Evolutionary conservation across 768 basidiomycete species (phyloP), one percentile per base, ranked within the genome.

Genomic region (Pleurotus pulmonarius): DNA sequence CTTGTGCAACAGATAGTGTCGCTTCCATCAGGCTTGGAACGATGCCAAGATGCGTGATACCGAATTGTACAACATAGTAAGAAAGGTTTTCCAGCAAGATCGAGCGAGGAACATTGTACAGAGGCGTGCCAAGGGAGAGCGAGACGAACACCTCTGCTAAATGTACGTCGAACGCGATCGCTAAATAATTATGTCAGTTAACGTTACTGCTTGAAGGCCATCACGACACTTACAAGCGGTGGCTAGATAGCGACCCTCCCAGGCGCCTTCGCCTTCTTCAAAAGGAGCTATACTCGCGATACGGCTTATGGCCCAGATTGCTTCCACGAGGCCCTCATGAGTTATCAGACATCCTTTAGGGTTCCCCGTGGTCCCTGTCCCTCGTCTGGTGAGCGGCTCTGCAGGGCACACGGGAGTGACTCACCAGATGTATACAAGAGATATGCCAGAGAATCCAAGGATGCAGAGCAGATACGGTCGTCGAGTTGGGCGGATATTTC

Each of bases 1-100:
- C 64, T 40, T 66, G 62, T 18, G 67, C 65, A 15, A 68, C 70
- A 46, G 68, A 69, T 63, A 81, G 65, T 9, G 76, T 78, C 3
- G 78, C 80, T 59, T 81, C 80, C 46, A 81, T 79, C 58, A 81
- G 63, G 61, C 79, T 80, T 4, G 80, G 80, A 15, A 81, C 80
- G 39, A 81, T 76, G 5, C 78, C 79, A 41, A 81, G 63, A 60
- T 81, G 80, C 2, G 80, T 80, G 22, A 81, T 68, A 3, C 67
- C 70, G 4, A 78, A 63, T 12, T 62, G 44, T 37, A 64, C 69
- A 52, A 79, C 73, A 55, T 73, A 66, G 20, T 60, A 61, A 12
- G 75, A 70, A 16, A 78, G 72, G 45, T 72, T 64, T 43, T 77
- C 70, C 13, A 81, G 67, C 25, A 80, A 67, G 60, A 77, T 75